Percentiles rank a stretch among this genome's conserved stretches.
phyloP scores from a whole-genome alignment of 1,139 yeast genomes.

The Pneumocystis murina region DNA sequence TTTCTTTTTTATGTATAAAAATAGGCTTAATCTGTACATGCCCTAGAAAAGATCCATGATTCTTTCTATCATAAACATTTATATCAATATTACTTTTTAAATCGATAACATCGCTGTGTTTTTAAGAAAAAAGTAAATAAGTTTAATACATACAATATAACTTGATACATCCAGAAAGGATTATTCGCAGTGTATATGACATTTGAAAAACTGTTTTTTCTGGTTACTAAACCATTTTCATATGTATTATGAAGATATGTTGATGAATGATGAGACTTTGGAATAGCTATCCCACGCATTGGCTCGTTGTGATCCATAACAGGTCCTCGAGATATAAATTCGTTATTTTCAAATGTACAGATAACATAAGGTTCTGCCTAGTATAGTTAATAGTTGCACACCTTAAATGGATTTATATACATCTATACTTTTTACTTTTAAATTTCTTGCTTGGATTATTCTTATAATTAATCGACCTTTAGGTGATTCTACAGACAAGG shows the following conservation, averaged over 20 bases:
- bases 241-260: constrained; percentile 16
- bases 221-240: constrained; percentile 14
- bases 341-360: constrained; percentile 84
- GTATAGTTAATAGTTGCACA: not conserved
- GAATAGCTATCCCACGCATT: constrained; percentile 8
- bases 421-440: constrained; percentile 37
- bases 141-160: constrained; percentile 36
- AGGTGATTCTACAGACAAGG: constrained; percentile 16
- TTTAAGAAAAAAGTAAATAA: not conserved
- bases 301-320: constrained; percentile 3
- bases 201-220: constrained; percentile 9
- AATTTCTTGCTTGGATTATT: constrained; percentile 62
- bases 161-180: constrained; percentile 83
- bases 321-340: constrained; percentile 73
- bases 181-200: constrained; percentile 34
- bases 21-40: constrained; percentile 62
- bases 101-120: constrained; percentile 45
- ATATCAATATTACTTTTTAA: constrained; percentile 76
- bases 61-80: constrained; percentile 70
- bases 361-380: constrained; percentile 45
- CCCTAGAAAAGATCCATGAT: constrained; percentile 74
- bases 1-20: constrained; percentile 28
- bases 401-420: constrained; percentile 39
- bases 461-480: constrained; percentile 64
- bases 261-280: constrained; percentile 13